These are phyloP conservation scores for Fusarium nanum DNA, from an alignment of 2,329 filamentous ascomycete species.

Conservation along the genomic window DNA sequence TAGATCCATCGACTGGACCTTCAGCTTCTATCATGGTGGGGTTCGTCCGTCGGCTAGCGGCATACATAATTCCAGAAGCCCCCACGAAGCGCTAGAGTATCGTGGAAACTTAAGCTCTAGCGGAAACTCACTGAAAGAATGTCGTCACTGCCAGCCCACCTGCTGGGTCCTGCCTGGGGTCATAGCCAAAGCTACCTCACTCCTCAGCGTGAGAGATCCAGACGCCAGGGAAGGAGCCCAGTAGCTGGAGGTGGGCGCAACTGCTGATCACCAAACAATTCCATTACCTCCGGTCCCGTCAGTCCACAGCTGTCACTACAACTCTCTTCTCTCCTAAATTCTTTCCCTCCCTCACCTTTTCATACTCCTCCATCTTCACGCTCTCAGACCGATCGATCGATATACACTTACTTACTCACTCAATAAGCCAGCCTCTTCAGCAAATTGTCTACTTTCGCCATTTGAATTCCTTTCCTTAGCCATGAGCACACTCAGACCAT, in stretches of 20 bases:
- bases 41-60: background rate
- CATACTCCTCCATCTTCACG: background rate
- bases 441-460: background rate
- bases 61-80: slow-evolving; percentile 43
- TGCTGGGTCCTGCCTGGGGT: slow-evolving; percentile 10
- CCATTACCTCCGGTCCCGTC: slow-evolving; percentile 6
- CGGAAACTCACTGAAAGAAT: slow-evolving; percentile 31
- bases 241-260: slow-evolving; percentile 19
- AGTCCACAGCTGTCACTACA: slow-evolving; percentile 9
- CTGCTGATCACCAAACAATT: slow-evolving; percentile 36
- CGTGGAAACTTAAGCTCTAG: slow-evolving; percentile 38
- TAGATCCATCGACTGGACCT: slow-evolving; percentile 2
- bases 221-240: slow-evolving; percentile 8
- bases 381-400: background rate
- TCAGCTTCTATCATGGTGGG: background rate
- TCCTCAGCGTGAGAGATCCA: slow-evolving; percentile 10
- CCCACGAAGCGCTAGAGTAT: slow-evolving; percentile 40
- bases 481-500: slow-evolving; percentile 64
- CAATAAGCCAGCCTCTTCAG: background rate
- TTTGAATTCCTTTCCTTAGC: slow-evolving; percentile 26
- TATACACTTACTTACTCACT: background rate
- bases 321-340: slow-evolving; percentile 17
- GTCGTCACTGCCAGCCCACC: slow-evolving; percentile 43
- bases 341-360: background rate
- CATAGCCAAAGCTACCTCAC: background rate